Evolutionary conservation across 1,284 basidiomycete species (phyloP), one percentile per base, ranked within the genome.

Genomic region (Ganoderma boninense): DNA sequence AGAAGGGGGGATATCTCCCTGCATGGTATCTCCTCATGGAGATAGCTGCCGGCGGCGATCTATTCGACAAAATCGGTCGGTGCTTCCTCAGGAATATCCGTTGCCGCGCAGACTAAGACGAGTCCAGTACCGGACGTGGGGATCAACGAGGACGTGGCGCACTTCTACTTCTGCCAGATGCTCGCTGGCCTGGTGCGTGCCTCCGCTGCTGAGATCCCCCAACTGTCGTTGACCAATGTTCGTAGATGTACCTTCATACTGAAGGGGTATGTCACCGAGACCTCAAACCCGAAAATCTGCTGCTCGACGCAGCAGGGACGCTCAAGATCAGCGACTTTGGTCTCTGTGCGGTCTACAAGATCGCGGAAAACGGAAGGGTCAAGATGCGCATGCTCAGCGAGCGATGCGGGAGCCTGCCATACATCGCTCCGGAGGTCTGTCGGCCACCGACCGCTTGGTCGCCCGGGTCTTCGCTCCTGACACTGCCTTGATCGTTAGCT

Each of bases 291-390:
- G 97, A 99, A 80, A 99, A 99, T 77, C 80, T 98, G 2, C 87
- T 98, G 2, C 88, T 98, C 2, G 93, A 96, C 70, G 87, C 87
- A 0, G 90, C 92, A 14, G 95, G 93, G 44, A 86, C 85, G 35
- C 89, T 99, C 76, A 98, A 99, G 79, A 93, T 99, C 64, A 95
- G 95, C 1, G 97, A 99, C 79, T 99, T 99, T 81, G 98, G 98
- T 0, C 86, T 99, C 1, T 97, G 95, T 43, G 91, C 95, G 0
- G 96, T 99, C 0, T 99, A 92, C 84, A 93, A 91, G 77, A 90
- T 97, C 77, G 97, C 97, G 76, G 95, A 95, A 44, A 90, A 92
- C 26, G 94, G 95, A 20, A 88, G 92, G 73, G 89, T 90, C 20
- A 62, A 62, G 60, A 62, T 23, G 40, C 84, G 92, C 2, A 77